Conservation (phyloP, 2,329 filamentous ascomycete genomes). For the Diaporthe sp. region DNA sequence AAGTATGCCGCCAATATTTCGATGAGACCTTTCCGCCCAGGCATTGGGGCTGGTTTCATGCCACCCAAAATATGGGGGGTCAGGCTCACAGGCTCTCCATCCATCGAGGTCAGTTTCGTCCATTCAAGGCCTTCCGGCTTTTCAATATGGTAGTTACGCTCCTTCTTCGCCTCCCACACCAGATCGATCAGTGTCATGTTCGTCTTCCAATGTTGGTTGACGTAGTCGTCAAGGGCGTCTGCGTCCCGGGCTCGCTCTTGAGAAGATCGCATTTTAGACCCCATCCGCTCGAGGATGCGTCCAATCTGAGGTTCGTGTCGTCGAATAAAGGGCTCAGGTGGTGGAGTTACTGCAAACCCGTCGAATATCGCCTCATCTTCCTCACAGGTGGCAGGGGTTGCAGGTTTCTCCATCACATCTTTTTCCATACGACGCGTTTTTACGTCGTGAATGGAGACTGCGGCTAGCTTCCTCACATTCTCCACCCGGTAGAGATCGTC, state of each 20-base stretch:
- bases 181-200: background rate
- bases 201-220: background rate
- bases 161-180: background rate
- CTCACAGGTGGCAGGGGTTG: background rate
- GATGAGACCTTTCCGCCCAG: background rate
- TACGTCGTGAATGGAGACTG: rapidly evolving
- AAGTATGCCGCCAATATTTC: background rate
- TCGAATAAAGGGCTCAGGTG: background rate
- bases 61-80: background rate
- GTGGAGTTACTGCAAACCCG: background rate
- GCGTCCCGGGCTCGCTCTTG: too few relatives aligned
- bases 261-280: background rate
- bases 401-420: rapidly evolving
- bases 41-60: background rate
- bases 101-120: background rate
- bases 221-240: background rate
- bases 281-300: conserved; percentile 1
- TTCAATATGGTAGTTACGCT: background rate
- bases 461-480: background rate
- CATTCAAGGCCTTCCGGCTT: background rate
- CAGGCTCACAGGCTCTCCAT: background rate
- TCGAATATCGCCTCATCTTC: background rate
- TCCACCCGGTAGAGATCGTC: background rate
- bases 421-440: background rate
- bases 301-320: background rate